These are phyloP conservation scores for Globisporangium orthogonon DNA, from an alignment of 352 stramenopile species.

Conservation along the genomic window DNA sequence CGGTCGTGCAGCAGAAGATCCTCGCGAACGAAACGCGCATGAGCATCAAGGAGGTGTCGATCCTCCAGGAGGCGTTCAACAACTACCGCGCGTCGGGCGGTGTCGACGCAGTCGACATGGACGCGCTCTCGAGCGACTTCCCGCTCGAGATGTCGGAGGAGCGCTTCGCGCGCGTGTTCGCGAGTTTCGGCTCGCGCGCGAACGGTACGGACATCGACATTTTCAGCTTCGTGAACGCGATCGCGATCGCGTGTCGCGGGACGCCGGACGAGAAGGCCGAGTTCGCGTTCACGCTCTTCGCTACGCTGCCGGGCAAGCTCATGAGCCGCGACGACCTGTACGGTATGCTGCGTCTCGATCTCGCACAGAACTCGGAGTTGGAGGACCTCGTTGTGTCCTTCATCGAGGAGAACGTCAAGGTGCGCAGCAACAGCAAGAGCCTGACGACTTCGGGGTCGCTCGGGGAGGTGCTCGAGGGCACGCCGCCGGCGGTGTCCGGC, in stretches of 20 bases:
- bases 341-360: conserved; percentile 74
- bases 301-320: conserved; percentile 33
- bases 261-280: conserved; percentile 61
- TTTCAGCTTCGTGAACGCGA: conserved; percentile 81
- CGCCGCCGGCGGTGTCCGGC: conserved; percentile 67
- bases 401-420: conserved; percentile 53
- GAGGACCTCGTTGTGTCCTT: conserved; percentile 57
- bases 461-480: conserved; percentile 43
- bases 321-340: conserved; percentile 83
- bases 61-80: conserved; percentile 81
- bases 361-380: conserved; percentile 69
- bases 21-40: conserved; percentile 79
- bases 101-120: conserved; percentile 67
- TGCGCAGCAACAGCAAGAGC: conserved; percentile 38
- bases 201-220: conserved; percentile 80
- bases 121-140: conserved; percentile 73
- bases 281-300: conserved; percentile 81
- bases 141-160: conserved; percentile 82
- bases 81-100: conserved; percentile 70
- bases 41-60: conserved; percentile 66
- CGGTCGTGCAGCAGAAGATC: conserved; percentile 85
- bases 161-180: conserved; percentile 68
- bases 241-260: conserved; percentile 72
- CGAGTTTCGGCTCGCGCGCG: conserved; percentile 69
- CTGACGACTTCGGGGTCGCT: conserved; percentile 35